These are phyloP conservation scores for Fraxinus cuspidata DNA, from an alignment of 257 asterid genomes.

Conservation along the genomic window DNA sequence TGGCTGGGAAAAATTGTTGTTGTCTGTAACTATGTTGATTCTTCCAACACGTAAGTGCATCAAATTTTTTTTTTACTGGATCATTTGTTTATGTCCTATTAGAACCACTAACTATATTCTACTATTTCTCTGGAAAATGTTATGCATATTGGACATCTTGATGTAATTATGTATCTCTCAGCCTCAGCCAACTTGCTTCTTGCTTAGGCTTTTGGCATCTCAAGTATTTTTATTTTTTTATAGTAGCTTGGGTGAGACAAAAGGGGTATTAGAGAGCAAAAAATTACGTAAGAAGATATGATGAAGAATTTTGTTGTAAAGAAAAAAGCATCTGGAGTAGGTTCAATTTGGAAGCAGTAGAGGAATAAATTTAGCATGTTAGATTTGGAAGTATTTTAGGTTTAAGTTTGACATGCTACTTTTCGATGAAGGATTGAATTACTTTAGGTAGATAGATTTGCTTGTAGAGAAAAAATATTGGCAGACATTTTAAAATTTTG, in stretches of 20 bases:
- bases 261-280: neutral
- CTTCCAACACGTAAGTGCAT: constrained; percentile 74
- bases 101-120: constrained; percentile 11
- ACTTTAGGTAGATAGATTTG: neutral
- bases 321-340: neutral
- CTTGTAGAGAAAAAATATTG: neutral
- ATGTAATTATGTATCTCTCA: neutral
- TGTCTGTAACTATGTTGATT: constrained; percentile 85
- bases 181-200: neutral
- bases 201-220: neutral
- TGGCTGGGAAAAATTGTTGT: constrained; percentile 98
- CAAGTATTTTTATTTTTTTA: neutral
- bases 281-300: neutral
- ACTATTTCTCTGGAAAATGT: neutral
- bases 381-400: neutral
- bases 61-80: constrained; percentile 9
- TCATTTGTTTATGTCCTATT: constrained; percentile 23
- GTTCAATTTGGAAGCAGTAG: neutral
- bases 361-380: neutral
- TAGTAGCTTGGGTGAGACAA: neutral
- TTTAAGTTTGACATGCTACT: neutral
- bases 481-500: neutral
- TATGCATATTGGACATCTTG: neutral
- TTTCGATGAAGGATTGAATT: too few relatives aligned
- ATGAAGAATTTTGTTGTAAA: neutral